phyloP scores from a whole-genome alignment of 371 early-diverging fungal genomes.

The Mortierella sp. region DNA sequence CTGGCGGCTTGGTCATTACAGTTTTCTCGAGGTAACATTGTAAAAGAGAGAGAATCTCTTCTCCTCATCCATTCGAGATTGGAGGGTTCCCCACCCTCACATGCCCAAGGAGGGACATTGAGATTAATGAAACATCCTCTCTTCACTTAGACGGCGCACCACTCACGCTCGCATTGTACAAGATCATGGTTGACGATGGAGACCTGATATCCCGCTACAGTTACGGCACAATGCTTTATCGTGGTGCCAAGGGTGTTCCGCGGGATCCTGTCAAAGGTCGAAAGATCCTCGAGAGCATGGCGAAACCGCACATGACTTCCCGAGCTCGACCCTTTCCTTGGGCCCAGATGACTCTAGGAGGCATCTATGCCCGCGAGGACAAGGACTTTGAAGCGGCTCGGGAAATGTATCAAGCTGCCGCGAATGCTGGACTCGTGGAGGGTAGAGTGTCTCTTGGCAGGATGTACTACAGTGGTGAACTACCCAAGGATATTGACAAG shows the following conservation, averaged over 20 bases:
- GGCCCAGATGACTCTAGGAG: slow-evolving; percentile 23
- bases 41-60: not conserved
- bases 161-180: slow-evolving; percentile 27
- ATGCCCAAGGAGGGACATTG: too few relatives aligned
- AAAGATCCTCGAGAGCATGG: slow-evolving; percentile 23
- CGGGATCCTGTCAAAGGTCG: slow-evolving; percentile 31
- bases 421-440: slow-evolving; percentile 19
- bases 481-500: slow-evolving; percentile 14
- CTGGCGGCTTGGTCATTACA: slow-evolving; percentile 23
- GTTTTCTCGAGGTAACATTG: slow-evolving; percentile 32
- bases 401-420: slow-evolving; percentile 30
- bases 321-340: slow-evolving; percentile 8
- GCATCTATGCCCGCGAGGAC: slow-evolving; percentile 48
- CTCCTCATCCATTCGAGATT: too few relatives aligned
- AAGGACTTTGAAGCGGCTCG: slow-evolving; percentile 32
- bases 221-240: slow-evolving; percentile 39
- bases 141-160: slow-evolving; percentile 33
- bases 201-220: slow-evolving; percentile 27
- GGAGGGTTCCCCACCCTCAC: not conserved
- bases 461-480: slow-evolving; percentile 48
- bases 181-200: slow-evolving; percentile 26
- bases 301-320: slow-evolving; percentile 5
- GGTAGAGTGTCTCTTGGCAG: slow-evolving; percentile 34
- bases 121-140: too few relatives aligned
- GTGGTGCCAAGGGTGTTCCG: slow-evolving; percentile 40